Evolutionary conservation across 441 rosid genomes (phyloP), one percentile per base, ranked within the genome.

Genomic region (Bruguiera hainesii): DNA sequence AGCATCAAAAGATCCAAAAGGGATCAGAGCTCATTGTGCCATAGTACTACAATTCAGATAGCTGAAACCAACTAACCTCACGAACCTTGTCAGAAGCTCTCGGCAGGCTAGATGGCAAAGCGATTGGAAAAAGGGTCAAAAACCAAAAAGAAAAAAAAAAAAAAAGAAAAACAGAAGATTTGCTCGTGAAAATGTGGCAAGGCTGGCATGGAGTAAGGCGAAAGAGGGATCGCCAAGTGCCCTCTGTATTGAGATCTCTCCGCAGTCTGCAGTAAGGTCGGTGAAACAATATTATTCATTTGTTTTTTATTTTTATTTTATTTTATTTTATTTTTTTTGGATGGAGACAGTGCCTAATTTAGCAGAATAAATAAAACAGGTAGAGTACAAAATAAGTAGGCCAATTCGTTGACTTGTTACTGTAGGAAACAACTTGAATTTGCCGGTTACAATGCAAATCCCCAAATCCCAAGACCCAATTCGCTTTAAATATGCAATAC

Each of bases 401-500:
- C 48, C 48, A 69, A 55, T 28, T 56, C 79, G 80, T 81, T 81
- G 83, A 81, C 87, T 71, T 77, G 74, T 67, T 73, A 79, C 73
- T 69, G 82, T 65, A 52, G 70, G 49, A 52, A 46, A 66, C 16
- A 61, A 78, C 82, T 71, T 73, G 74, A 81, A 76, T 33, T 67
- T 79, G 78, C 76, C 80, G 57, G 79, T 71, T 51, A 60, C 55
- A 66, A 60, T 51, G 25, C 72, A 53, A 63, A 68, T 67, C 71
- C 76, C 71, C 69, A 18, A 50, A 15, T n/a, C 46, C 48, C 64
- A 60, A 60, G 11, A 13, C 50, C 64, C 59, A 25, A 37, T 68
- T 68, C 28, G 49, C 65, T 68, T 63, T 57, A 57, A 42, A 35
- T 31, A 55, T 57, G 57, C 28, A 37, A 55, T 37, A 6, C 20